Evolutionary conservation across 345 rosid genomes (phyloP).

Genomic region (Pistacia vera): DNA sequence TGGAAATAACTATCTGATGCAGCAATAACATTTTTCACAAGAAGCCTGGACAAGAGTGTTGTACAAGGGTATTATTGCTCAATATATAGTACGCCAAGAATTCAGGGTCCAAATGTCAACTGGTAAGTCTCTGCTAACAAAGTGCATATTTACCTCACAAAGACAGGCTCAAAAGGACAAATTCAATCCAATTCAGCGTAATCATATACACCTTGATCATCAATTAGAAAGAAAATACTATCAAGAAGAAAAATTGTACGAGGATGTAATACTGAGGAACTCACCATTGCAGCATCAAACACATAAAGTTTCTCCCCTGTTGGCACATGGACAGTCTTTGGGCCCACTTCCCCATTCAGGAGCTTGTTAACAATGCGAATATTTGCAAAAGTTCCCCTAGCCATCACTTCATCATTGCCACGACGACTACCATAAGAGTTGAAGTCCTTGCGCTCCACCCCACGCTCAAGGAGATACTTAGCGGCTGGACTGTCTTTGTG

Average conservation of each 20-base stretch:
- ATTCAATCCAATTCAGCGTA: not conserved
- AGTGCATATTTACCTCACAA: not conserved
- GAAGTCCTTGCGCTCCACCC: constrained; percentile 83
- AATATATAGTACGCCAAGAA: not conserved
- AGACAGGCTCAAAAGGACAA: not conserved
- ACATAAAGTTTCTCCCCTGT: constrained; percentile 93
- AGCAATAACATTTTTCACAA: not conserved
- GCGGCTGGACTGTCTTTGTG: constrained; percentile 98
- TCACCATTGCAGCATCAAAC: constrained; percentile 88
- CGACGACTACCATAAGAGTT: constrained; percentile 99
- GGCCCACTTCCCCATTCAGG: constrained; percentile 93
- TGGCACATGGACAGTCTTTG: constrained; percentile 91
- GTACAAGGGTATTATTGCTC: not conserved
- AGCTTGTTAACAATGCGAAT: constrained; percentile 98
- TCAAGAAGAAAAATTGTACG: not conserved
- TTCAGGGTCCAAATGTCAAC: not conserved
- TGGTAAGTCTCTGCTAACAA: not conserved
- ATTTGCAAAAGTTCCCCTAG: constrained; percentile 97
- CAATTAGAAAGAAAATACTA: not conserved
- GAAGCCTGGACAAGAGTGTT: not conserved
- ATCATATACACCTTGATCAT: not conserved
- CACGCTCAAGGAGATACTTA: constrained; percentile 70
- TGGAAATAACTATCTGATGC: not conserved
- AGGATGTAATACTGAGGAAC: constrained; percentile 19
- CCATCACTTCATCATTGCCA: constrained; percentile 97